Evolutionary conservation across 2,329 filamentous ascomycete species (phyloP).

Genomic region (Emergomyces pasteurianus): DNA sequence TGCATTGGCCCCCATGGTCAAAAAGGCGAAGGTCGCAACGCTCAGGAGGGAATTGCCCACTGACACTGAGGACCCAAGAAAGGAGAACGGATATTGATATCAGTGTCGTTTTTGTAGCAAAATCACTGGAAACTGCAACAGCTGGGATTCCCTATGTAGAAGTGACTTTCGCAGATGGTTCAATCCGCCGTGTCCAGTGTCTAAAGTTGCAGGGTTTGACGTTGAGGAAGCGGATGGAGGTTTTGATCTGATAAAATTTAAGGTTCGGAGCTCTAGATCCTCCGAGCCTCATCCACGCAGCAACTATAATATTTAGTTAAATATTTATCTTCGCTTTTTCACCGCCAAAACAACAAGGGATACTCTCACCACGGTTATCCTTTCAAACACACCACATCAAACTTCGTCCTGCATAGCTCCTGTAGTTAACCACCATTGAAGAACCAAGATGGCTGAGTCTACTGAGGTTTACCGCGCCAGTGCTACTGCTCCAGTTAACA

Average conservation of each 20-base stretch:
- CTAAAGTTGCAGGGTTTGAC: background rate
- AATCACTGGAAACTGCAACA: background rate
- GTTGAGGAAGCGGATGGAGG: background rate
- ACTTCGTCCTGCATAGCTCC: background rate
- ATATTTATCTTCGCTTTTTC: background rate
- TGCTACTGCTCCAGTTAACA: conserved; percentile 95
- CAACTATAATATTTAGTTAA: too few species aligned
- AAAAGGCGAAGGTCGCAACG: conserved; percentile 6
- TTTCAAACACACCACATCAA: background rate
- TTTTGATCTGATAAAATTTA: background rate
- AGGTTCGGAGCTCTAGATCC: background rate
- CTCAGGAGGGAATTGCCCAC: background rate
- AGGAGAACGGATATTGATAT: conserved; percentile 2
- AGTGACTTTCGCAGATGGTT: background rate
- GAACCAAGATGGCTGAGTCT: conserved; percentile 19
- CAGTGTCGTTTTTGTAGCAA: background rate
- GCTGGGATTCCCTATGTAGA: too few species aligned
- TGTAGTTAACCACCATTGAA: background rate
- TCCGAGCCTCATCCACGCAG: background rate
- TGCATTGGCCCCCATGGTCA: conserved; percentile 26
- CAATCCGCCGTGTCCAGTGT: background rate
- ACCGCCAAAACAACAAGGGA: background rate
- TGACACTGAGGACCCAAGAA: conserved; percentile 6
- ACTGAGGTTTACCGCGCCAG: conserved; percentile 69
- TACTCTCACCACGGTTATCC: background rate